Percentiles rank a stretch among this genome's conserved stretches.
Evolutionary conservation across 805 yeast genomes (phyloP).

Genomic region (Suhomyces sp.): DNA sequence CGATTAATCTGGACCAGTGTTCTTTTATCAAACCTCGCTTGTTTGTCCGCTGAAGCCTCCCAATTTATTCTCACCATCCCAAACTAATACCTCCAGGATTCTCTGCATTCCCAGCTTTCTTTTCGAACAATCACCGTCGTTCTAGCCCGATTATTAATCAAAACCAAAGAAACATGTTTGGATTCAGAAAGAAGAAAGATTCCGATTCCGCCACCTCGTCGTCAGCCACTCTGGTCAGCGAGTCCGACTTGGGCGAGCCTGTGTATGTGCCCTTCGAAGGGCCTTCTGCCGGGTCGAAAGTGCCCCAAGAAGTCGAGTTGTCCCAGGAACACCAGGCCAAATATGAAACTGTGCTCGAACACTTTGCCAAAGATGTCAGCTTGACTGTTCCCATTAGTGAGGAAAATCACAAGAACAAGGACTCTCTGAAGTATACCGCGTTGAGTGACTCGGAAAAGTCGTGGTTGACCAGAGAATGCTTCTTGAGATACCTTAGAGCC

Average conservation of each 20-base stretch:
- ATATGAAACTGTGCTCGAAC: slow-evolving; percentile 59
- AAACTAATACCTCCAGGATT: too few relatives aligned
- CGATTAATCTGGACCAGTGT: too few relatives aligned
- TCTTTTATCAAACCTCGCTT: too few relatives aligned
- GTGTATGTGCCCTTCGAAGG: slow-evolving; percentile 51
- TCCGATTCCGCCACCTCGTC: slow-evolving; percentile 4
- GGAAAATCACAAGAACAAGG: slow-evolving; percentile 42
- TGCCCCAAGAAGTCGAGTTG: slow-evolving; percentile 52
- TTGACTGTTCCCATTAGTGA: slow-evolving; percentile 52
- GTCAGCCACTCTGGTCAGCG: slow-evolving; percentile 3
- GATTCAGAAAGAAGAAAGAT: slow-evolving; percentile 3
- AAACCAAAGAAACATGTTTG: not conserved
- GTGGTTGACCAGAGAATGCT: slow-evolving; percentile 54
- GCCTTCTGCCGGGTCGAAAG: slow-evolving; percentile 48
- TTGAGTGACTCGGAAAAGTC: slow-evolving; percentile 34
- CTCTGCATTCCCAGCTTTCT: too few relatives aligned
- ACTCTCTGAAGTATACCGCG: slow-evolving; percentile 27
- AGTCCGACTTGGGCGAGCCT: slow-evolving; percentile 13
- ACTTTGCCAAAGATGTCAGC: slow-evolving; percentile 53
- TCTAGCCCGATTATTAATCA: too few relatives aligned
- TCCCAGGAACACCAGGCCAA: slow-evolving; percentile 55
- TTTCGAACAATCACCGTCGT: too few relatives aligned
- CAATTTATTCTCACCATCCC: too few relatives aligned
- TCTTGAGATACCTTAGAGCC: slow-evolving; percentile 51
- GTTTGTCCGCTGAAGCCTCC: too few relatives aligned